Evolutionary conservation across 2,329 filamentous ascomycete genomes (phyloP).

Genomic region (Leptographium flavum): DNA sequence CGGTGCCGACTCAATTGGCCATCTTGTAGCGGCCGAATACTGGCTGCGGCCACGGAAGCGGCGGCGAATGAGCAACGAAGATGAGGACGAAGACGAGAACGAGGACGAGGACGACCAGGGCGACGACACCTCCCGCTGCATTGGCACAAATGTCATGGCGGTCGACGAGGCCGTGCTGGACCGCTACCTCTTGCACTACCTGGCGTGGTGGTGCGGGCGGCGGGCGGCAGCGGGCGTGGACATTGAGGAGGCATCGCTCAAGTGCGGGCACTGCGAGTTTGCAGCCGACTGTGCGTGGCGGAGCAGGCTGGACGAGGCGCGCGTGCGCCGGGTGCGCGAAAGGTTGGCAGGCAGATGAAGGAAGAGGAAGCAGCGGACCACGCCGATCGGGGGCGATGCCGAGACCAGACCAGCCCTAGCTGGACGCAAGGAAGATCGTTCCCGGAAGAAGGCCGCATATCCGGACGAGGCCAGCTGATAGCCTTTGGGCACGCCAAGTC

Average conservation of each 20-base stretch:
- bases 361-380: background rate
- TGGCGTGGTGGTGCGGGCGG: slow-evolving; percentile 76
- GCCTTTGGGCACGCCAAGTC: too few relatives aligned
- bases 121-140: slow-evolving; percentile 25
- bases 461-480: too few relatives aligned
- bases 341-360: background rate
- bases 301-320: slow-evolving; percentile 49
- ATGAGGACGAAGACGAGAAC: background rate
- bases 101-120: slow-evolving; percentile 8
- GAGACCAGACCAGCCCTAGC: too few relatives aligned
- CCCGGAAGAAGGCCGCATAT: too few relatives aligned
- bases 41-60: slow-evolving; percentile 15
- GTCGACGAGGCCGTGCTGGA: slow-evolving; percentile 51
- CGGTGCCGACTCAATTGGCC: slow-evolving; percentile 31
- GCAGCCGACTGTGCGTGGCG: slow-evolving; percentile 66
- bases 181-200: slow-evolving; percentile 50
- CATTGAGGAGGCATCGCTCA: slow-evolving; percentile 67
- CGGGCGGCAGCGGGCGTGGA: slow-evolving; percentile 59
- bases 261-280: slow-evolving; percentile 77
- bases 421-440: too few relatives aligned
- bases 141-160: slow-evolving; percentile 43
- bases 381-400: too few relatives aligned
- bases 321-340: slow-evolving; percentile 11
- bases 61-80: background rate
- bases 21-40: slow-evolving; percentile 40